Percentiles rank a stretch among this genome's conserved stretches.
phyloP scores from a whole-genome alignment of 768 basidiomycete species.

The Cyclocybe aegerita region DNA sequence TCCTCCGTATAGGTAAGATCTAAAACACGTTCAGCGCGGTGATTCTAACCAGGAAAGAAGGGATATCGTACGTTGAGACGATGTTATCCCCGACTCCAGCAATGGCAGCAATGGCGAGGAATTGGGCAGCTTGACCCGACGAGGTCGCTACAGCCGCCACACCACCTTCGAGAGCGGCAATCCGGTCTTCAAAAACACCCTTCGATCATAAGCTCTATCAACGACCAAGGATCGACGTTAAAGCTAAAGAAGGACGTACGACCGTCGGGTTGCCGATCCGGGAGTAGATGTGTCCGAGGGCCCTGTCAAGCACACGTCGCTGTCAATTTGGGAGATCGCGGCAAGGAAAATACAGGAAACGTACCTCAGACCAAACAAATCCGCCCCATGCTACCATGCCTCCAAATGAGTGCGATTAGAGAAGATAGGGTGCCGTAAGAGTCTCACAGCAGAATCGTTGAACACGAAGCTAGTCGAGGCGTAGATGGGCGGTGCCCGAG shows the following conservation, averaged over 20 bases:
- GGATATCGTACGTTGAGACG: constrained; percentile 55
- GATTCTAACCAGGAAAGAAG: neutral
- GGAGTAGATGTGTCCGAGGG: constrained; percentile 62
- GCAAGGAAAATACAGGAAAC: neutral
- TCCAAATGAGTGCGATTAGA: neutral
- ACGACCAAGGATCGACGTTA: neutral
- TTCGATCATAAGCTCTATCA: constrained; percentile 21
- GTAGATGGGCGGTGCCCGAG: constrained; percentile 79
- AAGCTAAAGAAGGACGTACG: constrained; percentile 31
- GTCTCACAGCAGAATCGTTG: constrained; percentile 61
- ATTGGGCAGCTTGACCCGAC: constrained; percentile 78
- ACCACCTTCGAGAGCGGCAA: constrained; percentile 81
- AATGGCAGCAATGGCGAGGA: constrained; percentile 63
- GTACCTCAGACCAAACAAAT: constrained; percentile 65
- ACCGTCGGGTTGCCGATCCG: constrained; percentile 70
- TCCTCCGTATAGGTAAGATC: constrained; percentile 68
- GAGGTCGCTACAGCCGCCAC: constrained; percentile 71
- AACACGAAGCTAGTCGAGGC: constrained; percentile 72
- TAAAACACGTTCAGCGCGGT: constrained; percentile 19
- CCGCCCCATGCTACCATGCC: constrained; percentile 58
- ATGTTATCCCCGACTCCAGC: constrained; percentile 75
- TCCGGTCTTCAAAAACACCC: constrained; percentile 80
- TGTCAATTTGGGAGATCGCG: neutral
- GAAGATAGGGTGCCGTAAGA: neutral
- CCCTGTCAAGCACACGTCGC: constrained; percentile 25